Evolutionary conservation across 202 grass and related monocot genomes (phyloP).

Genomic region (Setaria italica): DNA sequence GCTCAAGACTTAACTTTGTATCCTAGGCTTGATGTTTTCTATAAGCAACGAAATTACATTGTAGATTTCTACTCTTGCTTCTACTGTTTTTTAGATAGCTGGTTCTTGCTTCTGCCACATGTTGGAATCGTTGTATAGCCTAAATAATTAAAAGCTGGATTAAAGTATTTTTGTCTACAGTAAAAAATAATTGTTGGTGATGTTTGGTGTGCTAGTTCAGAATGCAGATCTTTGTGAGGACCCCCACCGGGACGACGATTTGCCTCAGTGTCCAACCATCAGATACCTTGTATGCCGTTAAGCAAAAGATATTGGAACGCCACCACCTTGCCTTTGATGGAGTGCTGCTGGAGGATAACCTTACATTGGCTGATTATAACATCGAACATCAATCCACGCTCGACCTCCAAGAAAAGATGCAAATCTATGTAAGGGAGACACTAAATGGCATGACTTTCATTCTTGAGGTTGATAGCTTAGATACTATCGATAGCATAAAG

Average conservation of each 20-base stretch:
- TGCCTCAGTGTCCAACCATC: not conserved
- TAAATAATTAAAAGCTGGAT: not conserved
- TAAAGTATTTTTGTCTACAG: not conserved
- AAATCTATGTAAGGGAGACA: not conserved
- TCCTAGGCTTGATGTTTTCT: not conserved
- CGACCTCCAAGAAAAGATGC: not conserved
- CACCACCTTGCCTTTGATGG: not conserved
- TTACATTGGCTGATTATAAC: not conserved
- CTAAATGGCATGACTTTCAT: not conserved
- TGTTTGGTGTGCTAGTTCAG: not conserved
- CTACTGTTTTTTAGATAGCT: not conserved
- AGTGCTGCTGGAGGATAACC: not conserved
- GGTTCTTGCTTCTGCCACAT: not conserved
- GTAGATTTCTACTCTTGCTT: not conserved
- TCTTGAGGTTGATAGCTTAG: not conserved
- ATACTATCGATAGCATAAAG: not conserved
- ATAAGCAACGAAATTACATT: not conserved
- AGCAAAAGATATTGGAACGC: not conserved
- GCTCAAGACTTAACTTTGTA: not conserved
- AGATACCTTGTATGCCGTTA: not conserved
- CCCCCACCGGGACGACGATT: not conserved
- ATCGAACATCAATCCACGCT: not conserved
- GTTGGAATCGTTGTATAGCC: no score
- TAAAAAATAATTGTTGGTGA: no score
- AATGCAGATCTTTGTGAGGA: conserved; percentile 12